Conservation (phyloP, 2,329 filamentous ascomycete species). For the Sporothrix mexicana region DNA sequence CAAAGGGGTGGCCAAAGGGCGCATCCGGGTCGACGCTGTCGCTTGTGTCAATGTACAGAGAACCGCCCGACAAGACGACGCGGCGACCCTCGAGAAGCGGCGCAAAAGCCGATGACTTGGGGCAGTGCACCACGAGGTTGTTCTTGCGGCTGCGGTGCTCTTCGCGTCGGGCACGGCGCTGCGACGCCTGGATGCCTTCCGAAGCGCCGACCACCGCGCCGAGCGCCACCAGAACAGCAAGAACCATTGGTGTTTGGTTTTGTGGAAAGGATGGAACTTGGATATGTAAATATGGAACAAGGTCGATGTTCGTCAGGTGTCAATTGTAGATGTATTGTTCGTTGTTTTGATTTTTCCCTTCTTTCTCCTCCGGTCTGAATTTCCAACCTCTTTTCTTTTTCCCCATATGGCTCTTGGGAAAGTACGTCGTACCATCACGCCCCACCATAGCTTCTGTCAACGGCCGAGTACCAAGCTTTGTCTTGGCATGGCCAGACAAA, state of each 20-base stretch:
- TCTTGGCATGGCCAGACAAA: conserved; percentile 18
- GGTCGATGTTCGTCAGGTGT: background rate
- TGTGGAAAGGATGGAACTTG: background rate
- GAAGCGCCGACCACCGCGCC: conserved; percentile 53
- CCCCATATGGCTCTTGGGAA: background rate
- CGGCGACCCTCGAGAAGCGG: conserved; percentile 52
- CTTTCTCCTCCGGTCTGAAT: background rate
- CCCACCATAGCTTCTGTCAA: background rate
- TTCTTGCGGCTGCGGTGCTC: conserved; percentile 56
- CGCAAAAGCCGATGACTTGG: conserved; percentile 54
- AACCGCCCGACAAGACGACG: conserved; percentile 53
- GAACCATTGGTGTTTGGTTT: conserved; percentile 8
- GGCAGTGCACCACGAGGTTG: conserved; percentile 54
- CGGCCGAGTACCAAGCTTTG: conserved; percentile 16
- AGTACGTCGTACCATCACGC: no score
- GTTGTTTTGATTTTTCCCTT: background rate
- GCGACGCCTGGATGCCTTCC: conserved; percentile 55
- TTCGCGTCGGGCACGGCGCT: conserved; percentile 53
- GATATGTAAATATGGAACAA: background rate
- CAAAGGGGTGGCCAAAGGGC: conserved; percentile 56
- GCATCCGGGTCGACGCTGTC: conserved; percentile 44
- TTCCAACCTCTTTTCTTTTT: background rate
- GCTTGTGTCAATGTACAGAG: conserved; percentile 56
- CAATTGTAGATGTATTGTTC: background rate
- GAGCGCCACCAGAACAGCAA: conserved; percentile 49